A percentile compares a stretch with the other conserved stretches of the same genome.
These are phyloP conservation scores for Paecilomyces formosus DNA, from an alignment of 2,329 filamentous ascomycete genomes.

Conservation along the genomic window DNA sequence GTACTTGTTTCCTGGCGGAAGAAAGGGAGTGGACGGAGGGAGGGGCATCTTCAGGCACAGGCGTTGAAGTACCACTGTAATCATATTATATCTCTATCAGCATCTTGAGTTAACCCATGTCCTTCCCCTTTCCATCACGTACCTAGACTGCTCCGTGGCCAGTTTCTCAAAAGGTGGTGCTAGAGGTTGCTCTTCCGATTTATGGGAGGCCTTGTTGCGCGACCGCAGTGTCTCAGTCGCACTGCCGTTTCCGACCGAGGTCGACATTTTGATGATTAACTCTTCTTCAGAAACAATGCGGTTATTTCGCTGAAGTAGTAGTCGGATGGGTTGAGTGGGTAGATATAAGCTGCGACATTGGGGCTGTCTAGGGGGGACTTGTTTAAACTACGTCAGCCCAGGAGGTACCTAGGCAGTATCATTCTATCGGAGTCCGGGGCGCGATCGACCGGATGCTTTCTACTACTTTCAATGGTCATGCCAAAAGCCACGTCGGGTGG, in stretches of 20 bases:
- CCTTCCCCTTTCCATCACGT: not conserved
- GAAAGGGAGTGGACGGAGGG: slow-evolving; percentile 84
- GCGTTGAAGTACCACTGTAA: slow-evolving; percentile 70
- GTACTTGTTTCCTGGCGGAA: slow-evolving; percentile 72
- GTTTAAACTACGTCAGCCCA: not conserved
- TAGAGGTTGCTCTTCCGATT: slow-evolving; percentile 17
- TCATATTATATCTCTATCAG: not conserved
- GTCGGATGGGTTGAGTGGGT: not conserved
- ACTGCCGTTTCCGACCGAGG: slow-evolving; percentile 17
- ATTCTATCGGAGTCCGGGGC: slow-evolving; percentile 4
- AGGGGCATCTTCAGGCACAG: slow-evolving; percentile 81
- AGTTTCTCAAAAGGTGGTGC: slow-evolving; percentile 21
- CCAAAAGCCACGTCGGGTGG: not conserved
- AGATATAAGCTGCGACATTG: not conserved
- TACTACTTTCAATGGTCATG: not conserved
- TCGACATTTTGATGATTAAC: slow-evolving; percentile 19
- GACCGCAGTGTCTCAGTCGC: slow-evolving; percentile 22
- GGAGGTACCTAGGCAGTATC: slow-evolving; percentile 4
- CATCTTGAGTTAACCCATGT: not conserved
- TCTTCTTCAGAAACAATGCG: slow-evolving; percentile 1
- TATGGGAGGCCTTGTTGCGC: slow-evolving; percentile 21
- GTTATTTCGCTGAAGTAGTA: not conserved
- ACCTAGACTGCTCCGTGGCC: slow-evolving; percentile 29
- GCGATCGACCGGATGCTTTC: not conserved
- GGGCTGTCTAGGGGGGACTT: not conserved